A percentile compares a stretch with the other conserved stretches of the same genome.
Evolutionary conservation across 352 stramenopile genomes (phyloP).

Genomic region (Phytophthora pistaciae): DNA sequence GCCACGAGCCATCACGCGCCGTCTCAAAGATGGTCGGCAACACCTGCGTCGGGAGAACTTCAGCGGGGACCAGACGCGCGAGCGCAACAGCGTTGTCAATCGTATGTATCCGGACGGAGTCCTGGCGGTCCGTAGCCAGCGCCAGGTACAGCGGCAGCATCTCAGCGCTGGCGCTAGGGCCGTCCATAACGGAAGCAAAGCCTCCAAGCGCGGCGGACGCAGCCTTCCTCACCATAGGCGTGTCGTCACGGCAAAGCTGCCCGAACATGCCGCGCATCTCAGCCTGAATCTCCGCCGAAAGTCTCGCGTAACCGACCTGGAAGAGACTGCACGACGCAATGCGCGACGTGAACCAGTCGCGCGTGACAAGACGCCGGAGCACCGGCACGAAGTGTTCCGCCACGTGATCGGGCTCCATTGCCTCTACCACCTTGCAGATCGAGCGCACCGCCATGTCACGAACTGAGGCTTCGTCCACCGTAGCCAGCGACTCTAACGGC

Average conservation of each 20-base stretch:
- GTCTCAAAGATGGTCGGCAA: conserved; percentile 93
- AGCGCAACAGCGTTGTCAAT: conserved; percentile 97
- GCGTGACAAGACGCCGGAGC: conserved; percentile 92
- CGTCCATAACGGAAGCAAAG: conserved; percentile 85
- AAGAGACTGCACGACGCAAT: conserved; percentile 90
- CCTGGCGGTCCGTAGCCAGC: conserved; percentile 93
- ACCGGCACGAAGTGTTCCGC: conserved; percentile 94
- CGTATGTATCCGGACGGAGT: conserved; percentile 98
- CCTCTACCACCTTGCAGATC: conserved; percentile 89
- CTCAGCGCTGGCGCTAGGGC: conserved; percentile 65
- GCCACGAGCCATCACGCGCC: conserved; percentile 97
- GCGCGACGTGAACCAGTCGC: conserved; percentile 95
- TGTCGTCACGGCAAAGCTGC: conserved; percentile 96
- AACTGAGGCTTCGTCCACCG: conserved; percentile 96
- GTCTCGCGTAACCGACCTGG: conserved; percentile 68
- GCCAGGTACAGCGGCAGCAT: conserved; percentile 88
- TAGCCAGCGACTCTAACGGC: conserved; percentile 94
- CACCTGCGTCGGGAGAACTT: conserved; percentile 83
- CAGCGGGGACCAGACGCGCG: conserved; percentile 82
- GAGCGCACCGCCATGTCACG: conserved; percentile 93
- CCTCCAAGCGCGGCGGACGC: conserved; percentile 89
- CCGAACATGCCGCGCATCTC: conserved; percentile 94
- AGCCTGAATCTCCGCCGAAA: conserved; percentile 70
- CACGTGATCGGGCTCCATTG: conserved; percentile 90
- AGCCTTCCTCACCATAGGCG: conserved; percentile 97